Evolutionary conservation across 2,329 filamentous ascomycete species (phyloP).

Genomic region (Sporothrix luriei): DNA sequence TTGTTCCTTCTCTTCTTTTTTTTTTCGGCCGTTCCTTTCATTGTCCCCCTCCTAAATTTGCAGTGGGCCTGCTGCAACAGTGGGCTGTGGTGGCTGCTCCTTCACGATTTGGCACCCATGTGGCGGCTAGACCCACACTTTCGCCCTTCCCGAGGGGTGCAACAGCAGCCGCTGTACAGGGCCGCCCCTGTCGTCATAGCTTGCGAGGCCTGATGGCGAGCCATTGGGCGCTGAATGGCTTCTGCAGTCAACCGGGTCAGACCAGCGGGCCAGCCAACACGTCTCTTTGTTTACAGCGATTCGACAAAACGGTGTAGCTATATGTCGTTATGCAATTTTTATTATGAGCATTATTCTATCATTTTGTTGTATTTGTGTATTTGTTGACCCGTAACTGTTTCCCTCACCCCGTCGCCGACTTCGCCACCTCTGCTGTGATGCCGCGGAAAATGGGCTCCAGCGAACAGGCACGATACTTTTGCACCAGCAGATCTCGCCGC

Average conservation of each 20-base stretch:
- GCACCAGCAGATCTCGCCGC: conserved; percentile 54
- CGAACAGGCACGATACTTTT: conserved; percentile 74
- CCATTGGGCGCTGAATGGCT: background rate
- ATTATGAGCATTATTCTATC: conserved; percentile 1
- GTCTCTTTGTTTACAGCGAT: background rate
- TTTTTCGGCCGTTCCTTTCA: conserved; percentile 5
- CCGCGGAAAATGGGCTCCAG: conserved; percentile 67
- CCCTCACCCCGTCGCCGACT: conserved; percentile 31
- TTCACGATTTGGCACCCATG: background rate
- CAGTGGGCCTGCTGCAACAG: conserved; percentile 14
- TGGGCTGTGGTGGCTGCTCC: conserved; percentile 13
- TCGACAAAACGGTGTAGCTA: too few relatives aligned
- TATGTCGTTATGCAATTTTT: conserved; percentile 14
- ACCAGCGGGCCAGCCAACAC: background rate
- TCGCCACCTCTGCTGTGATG: conserved; percentile 60
- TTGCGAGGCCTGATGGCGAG: background rate
- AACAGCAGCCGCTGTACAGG: background rate
- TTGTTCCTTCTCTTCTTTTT: conserved; percentile 7
- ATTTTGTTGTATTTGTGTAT: background rate
- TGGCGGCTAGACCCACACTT: conserved; percentile 5
- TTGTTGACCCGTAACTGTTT: background rate
- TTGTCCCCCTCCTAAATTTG: conserved; percentile 8
- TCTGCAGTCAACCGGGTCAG: conserved; percentile 3
- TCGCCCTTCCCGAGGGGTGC: conserved; percentile 7
- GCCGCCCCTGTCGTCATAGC: background rate